A percentile compares a stretch with the other conserved stretches of the same genome.
Evolutionary conservation across 352 stramenopile species (phyloP).

Genomic region (Phytophthora idaei): DNA sequence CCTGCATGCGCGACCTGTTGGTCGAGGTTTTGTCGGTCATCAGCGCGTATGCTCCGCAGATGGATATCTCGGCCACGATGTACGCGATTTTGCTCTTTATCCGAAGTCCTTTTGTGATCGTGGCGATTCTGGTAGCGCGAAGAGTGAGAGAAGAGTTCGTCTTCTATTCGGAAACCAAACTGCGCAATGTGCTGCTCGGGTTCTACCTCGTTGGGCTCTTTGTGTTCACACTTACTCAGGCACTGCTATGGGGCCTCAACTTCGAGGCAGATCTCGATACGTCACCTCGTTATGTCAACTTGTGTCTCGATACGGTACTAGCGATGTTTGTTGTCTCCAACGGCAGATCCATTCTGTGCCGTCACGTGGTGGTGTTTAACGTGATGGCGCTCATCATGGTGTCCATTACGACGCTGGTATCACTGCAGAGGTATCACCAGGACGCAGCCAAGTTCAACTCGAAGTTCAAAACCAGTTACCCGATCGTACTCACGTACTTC

Average conservation of each 20-base stretch:
- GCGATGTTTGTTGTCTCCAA: conserved; percentile 89
- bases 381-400: conserved; percentile 57
- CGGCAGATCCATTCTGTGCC: conserved; percentile 76
- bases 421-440: conserved; percentile 57
- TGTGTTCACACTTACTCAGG: conserved; percentile 54
- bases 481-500: conserved; percentile 81
- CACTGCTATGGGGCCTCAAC: conserved; percentile 64
- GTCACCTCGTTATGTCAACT: conserved; percentile 70
- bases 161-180: conserved; percentile 61
- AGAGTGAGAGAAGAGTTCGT: conserved; percentile 53
- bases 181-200: conserved; percentile 66
- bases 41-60: conserved; percentile 23
- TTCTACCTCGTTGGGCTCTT: conserved; percentile 66
- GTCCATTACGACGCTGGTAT: conserved; percentile 45
- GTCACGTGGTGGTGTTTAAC: conserved; percentile 72
- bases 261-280: conserved; percentile 64
- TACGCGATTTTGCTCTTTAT: conserved; percentile 52
- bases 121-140: conserved; percentile 47
- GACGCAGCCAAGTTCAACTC: conserved; percentile 63
- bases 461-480: conserved; percentile 84
- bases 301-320: conserved; percentile 81
- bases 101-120: conserved; percentile 28
- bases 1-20: conserved; percentile 64
- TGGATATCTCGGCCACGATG: conserved; percentile 27
- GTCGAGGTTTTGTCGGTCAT: conserved; percentile 51